Percentiles rank a stretch among this genome's conserved stretches.
Evolutionary conservation across 306 rosid species (phyloP).

Genomic region (Notholithocarpus densiflorus): DNA sequence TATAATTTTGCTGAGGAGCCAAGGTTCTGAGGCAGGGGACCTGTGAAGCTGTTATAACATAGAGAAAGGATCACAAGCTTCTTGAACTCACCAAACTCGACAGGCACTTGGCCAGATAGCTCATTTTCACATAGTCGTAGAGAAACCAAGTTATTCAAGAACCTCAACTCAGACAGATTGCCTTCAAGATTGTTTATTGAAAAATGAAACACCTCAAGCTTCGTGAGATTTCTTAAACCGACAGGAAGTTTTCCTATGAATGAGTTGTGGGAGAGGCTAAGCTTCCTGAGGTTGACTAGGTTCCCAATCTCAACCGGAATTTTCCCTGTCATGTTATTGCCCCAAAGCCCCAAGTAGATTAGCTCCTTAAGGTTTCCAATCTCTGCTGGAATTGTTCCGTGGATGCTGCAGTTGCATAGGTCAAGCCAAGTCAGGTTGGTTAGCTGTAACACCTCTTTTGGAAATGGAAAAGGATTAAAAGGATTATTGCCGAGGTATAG

Average conservation of each 20-base stretch:
- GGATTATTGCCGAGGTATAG: too few relatives aligned
- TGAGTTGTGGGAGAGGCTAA: slow-evolving; percentile 50
- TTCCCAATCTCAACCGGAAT: slow-evolving; percentile 63
- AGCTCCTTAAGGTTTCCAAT: slow-evolving; percentile 70
- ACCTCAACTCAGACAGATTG: slow-evolving; percentile 46
- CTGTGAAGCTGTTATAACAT: slow-evolving; percentile 44
- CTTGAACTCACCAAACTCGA: too few relatives aligned
- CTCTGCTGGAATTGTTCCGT: slow-evolving; percentile 57
- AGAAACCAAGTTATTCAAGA: too few relatives aligned
- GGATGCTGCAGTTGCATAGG: slow-evolving; percentile 52
- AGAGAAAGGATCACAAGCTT: too few relatives aligned
- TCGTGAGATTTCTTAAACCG: slow-evolving; percentile 27
- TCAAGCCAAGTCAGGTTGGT: slow-evolving; percentile 56
- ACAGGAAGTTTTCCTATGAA: slow-evolving; percentile 51
- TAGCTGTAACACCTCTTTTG: too few relatives aligned
- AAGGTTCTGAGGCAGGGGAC: slow-evolving; percentile 60
- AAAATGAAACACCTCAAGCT: slow-evolving; percentile 49
- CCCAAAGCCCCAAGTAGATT: slow-evolving; percentile 48
- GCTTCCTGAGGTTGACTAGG: slow-evolving; percentile 71
- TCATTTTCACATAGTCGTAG: too few relatives aligned
- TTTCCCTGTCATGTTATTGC: slow-evolving; percentile 53
- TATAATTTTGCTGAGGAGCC: slow-evolving; percentile 61
- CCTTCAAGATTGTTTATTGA: slow-evolving; percentile 58
- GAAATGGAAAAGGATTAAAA: too few relatives aligned
- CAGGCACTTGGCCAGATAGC: too few relatives aligned